Conservation (phyloP, 2,329 filamentous ascomycete species). For the Amauroascus niger region DNA sequence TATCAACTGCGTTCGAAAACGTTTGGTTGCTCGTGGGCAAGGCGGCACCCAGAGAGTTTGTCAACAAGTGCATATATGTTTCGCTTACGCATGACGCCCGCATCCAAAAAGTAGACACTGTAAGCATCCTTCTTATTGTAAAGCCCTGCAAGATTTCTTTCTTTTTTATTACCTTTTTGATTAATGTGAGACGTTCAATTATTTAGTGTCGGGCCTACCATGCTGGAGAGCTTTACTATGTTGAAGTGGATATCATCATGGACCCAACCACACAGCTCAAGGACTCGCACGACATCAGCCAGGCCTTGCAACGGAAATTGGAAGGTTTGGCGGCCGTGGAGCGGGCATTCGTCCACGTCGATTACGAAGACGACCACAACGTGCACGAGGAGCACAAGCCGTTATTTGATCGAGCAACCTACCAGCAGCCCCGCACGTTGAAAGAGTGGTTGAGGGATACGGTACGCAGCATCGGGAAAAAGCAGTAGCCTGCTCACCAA, state of each 20-base stretch:
- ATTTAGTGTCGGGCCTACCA: constrained; percentile 49
- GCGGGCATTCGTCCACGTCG: constrained; percentile 43
- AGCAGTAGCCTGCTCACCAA: not conserved
- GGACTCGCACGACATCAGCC: constrained; percentile 51
- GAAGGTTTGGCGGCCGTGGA: constrained; percentile 42
- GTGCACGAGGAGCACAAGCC: constrained; percentile 14
- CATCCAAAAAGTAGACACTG: constrained; percentile 50
- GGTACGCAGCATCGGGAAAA: not conserved
- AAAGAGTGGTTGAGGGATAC: constrained; percentile 9
- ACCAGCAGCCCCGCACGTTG: constrained; percentile 9
- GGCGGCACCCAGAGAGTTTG: constrained; percentile 48
- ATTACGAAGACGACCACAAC: constrained; percentile 29
- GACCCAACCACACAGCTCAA: constrained; percentile 46
- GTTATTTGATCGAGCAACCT: constrained; percentile 6
- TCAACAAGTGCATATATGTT: constrained; percentile 49
- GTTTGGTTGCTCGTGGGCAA: constrained; percentile 54
- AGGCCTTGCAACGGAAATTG: constrained; percentile 51
- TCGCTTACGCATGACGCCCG: constrained; percentile 45
- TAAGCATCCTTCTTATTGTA: constrained; percentile 2
- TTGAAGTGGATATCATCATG: constrained; percentile 55
- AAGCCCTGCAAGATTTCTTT: too few relatives aligned
- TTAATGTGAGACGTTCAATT: constrained; percentile 2
- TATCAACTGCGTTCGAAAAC: constrained; percentile 51
- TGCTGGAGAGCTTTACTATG: constrained; percentile 52
- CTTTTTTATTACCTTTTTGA: not conserved